Evolutionary conservation across 1,284 basidiomycete species (phyloP).

Genomic region (Ustilago esculenta): DNA sequence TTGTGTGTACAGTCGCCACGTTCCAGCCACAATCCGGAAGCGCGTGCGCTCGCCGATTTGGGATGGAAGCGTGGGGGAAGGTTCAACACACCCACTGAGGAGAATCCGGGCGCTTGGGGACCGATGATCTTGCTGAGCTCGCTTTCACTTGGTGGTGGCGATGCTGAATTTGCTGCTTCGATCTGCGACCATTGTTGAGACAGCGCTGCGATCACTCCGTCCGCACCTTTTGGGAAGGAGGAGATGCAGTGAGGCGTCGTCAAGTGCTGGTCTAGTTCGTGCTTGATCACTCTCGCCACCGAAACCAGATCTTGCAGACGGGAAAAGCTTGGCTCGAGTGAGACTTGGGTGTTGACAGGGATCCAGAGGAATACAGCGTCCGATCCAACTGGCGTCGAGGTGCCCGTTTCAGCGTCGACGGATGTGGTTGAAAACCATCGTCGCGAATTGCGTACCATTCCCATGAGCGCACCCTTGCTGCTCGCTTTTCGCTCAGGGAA

Average conservation of each 20-base stretch:
- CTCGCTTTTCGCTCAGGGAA: slow-evolving; percentile 27
- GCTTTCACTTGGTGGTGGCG: neutral
- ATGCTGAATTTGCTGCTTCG: neutral
- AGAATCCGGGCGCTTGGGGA: slow-evolving; percentile 34
- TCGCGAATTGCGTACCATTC: slow-evolving; percentile 42
- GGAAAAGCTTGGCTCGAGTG: slow-evolving; percentile 10
- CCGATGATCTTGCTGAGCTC: slow-evolving; percentile 22
- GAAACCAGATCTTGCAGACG: slow-evolving; percentile 7
- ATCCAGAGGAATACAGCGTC: slow-evolving; percentile 48
- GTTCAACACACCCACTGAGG: slow-evolving; percentile 7
- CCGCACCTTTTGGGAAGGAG: neutral
- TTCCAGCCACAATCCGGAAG: slow-evolving; percentile 20
- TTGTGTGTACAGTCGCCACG: slow-evolving; percentile 12
- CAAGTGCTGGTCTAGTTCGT: slow-evolving; percentile 23
- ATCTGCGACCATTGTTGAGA: slow-evolving; percentile 13
- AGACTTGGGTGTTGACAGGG: slow-evolving; percentile 12
- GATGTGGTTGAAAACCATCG: slow-evolving; percentile 24
- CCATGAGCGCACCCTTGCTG: slow-evolving; percentile 34
- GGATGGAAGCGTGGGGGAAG: slow-evolving; percentile 14
- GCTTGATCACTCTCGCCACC: slow-evolving; percentile 1
- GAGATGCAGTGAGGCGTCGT: slow-evolving; percentile 26
- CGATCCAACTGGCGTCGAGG: slow-evolving; percentile 24
- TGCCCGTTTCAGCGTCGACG: neutral
- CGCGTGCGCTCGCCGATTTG: neutral
- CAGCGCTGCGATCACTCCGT: slow-evolving; percentile 5